Evolutionary conservation across 2,329 filamentous ascomycete genomes (phyloP).

Genomic region (Coniochaeta sp.): DNA sequence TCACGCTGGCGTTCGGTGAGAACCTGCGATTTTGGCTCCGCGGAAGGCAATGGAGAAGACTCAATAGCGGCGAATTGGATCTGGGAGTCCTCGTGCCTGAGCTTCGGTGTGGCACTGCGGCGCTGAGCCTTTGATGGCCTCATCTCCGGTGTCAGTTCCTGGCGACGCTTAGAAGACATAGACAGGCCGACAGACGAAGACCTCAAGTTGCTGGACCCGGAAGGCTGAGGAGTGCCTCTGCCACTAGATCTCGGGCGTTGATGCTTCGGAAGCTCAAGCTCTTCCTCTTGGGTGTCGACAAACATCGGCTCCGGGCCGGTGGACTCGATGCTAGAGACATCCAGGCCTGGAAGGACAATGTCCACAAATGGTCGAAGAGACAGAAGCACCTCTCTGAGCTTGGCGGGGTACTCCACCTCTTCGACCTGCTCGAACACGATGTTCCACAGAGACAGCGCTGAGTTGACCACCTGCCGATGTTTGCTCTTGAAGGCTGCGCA

Average conservation of each 20-base stretch:
- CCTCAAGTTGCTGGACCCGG: slow-evolving; percentile 20
- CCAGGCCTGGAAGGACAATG: slow-evolving; percentile 36
- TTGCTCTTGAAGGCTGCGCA: slow-evolving; percentile 51
- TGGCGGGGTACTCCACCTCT: slow-evolving; percentile 55
- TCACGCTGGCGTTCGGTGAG: slow-evolving; percentile 77
- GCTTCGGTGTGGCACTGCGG: slow-evolving; percentile 32
- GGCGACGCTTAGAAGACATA: slow-evolving; percentile 18
- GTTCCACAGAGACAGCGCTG: slow-evolving; percentile 58
- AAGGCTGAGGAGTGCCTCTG: slow-evolving; percentile 13
- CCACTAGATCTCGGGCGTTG: slow-evolving; percentile 17
- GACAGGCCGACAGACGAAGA: slow-evolving; percentile 24
- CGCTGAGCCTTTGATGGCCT: slow-evolving; percentile 21
- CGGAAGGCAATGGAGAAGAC: slow-evolving; percentile 44
- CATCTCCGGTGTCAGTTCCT: slow-evolving; percentile 16
- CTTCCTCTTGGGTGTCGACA: slow-evolving; percentile 43
- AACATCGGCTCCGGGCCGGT: slow-evolving; percentile 33
- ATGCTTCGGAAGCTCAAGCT: slow-evolving; percentile 18
- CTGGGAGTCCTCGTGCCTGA: slow-evolving; percentile 77
- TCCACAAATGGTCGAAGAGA: slow-evolving; percentile 49
- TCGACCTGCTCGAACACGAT: slow-evolving; percentile 54
- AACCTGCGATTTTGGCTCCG: slow-evolving; percentile 57
- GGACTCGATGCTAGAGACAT: slow-evolving; percentile 28
- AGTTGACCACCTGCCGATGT: slow-evolving; percentile 47
- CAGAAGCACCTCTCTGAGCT: slow-evolving; percentile 55
- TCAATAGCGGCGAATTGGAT: slow-evolving; percentile 67